phyloP scores from a whole-genome alignment of 1,139 yeast species.

The Pichia sorboxylosa region DNA sequence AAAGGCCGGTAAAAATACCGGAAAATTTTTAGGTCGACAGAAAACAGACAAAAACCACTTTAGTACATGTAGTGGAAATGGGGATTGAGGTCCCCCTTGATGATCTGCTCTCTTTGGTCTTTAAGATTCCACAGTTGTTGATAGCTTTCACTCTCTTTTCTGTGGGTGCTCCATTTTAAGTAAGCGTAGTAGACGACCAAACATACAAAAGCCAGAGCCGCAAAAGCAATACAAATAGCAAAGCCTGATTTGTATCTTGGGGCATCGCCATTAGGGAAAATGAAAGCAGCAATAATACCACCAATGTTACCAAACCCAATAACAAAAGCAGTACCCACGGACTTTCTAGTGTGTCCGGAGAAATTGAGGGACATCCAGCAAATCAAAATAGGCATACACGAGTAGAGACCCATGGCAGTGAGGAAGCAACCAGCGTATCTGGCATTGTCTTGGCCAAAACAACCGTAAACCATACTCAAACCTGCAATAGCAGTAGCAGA shows the following conservation, averaged over 20 bases:
- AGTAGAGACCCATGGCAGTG: conserved; percentile 52
- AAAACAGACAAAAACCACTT: too few species aligned
- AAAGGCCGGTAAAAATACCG: too few species aligned
- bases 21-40: too few species aligned
- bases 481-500: conserved; percentile 41
- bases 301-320: conserved; percentile 80
- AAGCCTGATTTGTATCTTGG: conserved; percentile 52
- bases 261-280: conserved; percentile 46
- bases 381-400: conserved; percentile 67
- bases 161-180: conserved; percentile 30
- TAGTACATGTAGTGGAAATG: conserved; percentile 27
- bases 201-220: conserved; percentile 39
- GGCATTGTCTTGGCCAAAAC: conserved; percentile 25
- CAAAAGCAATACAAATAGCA: conserved; percentile 38
- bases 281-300: conserved; percentile 62
- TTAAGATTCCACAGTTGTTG: conserved; percentile 33
- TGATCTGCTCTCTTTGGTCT: conserved; percentile 35
- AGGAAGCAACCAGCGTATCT: conserved; percentile 70
- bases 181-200: conserved; percentile 34
- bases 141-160: conserved; percentile 29
- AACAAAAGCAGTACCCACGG: conserved; percentile 67
- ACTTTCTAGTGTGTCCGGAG: conserved; percentile 60
- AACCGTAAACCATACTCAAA: conserved; percentile 36
- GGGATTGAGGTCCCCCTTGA: conserved; percentile 61
- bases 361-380: conserved; percentile 64